Evolutionary conservation across 2,329 filamentous ascomycete species (phyloP).

Genomic region (Cytospora leucostoma): DNA sequence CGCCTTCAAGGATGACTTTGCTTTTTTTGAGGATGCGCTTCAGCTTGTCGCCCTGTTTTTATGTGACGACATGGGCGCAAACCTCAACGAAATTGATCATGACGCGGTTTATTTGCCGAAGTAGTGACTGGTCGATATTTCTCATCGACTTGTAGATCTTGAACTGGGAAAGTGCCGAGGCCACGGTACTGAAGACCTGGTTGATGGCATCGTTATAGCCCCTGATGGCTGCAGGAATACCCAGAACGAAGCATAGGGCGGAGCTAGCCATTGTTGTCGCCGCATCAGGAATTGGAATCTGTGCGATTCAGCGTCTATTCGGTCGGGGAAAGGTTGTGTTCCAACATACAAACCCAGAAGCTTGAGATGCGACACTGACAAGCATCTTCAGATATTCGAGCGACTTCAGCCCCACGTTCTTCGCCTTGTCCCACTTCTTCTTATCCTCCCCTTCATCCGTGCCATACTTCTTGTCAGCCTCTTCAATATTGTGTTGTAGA

Average conservation of each 20-base stretch:
- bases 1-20: conserved; percentile 32
- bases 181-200: conserved; percentile 31
- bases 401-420: conserved; percentile 31
- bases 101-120: conserved; percentile 29
- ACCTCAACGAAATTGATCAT: conserved; percentile 35
- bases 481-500: too few relatives aligned
- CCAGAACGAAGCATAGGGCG: conserved; percentile 33
- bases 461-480: too few relatives aligned
- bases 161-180: conserved; percentile 32
- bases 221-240: conserved; percentile 31
- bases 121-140: conserved; percentile 26
- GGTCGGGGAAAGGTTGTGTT: too few relatives aligned
- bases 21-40: conserved; percentile 29
- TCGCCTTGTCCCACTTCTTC: conserved; percentile 32
- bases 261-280: conserved; percentile 28
- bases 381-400: conserved; percentile 33
- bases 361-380: conserved; percentile 31
- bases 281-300: conserved; percentile 31
- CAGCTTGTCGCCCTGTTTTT: conserved; percentile 32
- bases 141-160: conserved; percentile 32
- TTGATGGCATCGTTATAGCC: conserved; percentile 31
- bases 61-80: conserved; percentile 35
- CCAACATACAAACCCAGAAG: conserved; percentile 29
- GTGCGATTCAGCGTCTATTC: not conserved
- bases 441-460: not conserved